phyloP scores from a whole-genome alignment of 306 rosid species.

The Phaseolus lunatus region DNA sequence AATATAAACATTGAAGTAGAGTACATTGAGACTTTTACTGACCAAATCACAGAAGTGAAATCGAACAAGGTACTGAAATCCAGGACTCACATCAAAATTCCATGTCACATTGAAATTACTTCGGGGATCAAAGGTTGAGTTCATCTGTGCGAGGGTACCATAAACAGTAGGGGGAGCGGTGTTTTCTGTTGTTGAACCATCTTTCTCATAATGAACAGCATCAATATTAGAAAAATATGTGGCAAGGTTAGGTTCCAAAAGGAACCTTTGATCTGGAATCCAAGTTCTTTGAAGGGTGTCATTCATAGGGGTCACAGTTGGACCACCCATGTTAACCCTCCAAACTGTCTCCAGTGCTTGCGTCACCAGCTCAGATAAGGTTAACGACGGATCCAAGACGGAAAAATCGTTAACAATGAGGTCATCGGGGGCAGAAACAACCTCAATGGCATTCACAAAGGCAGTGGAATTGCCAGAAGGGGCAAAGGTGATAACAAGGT shows the following conservation, averaged over 20 bases:
- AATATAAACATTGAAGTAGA: conserved; percentile 76
- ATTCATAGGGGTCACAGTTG: conserved; percentile 51
- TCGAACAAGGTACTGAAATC: conserved; percentile 81
- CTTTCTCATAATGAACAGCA: conserved; percentile 56
- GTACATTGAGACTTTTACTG: conserved; percentile 59
- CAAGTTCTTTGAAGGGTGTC: conserved; percentile 83
- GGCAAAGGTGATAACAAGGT: conserved; percentile 61
- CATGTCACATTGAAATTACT: conserved; percentile 76
- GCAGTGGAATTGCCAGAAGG: conserved; percentile 67
- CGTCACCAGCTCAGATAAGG: conserved; percentile 53
- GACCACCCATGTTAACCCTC: conserved; percentile 97
- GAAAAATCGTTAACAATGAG: conserved; percentile 60
- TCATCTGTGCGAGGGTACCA: conserved; percentile 71
- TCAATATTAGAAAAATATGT: conserved; percentile 45
- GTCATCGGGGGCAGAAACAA: conserved; percentile 73
- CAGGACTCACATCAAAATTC: conserved; percentile 70
- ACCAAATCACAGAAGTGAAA: conserved; percentile 88
- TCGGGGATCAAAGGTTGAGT: conserved; percentile 51
- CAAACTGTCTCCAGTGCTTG: conserved; percentile 76
- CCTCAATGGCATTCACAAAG: conserved; percentile 83
- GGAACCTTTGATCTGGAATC: conserved; percentile 66
- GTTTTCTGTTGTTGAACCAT: conserved; percentile 54
- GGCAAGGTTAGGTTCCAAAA: conserved; percentile 46
- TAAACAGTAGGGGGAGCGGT: conserved; percentile 75
- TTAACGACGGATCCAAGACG: conserved; percentile 22